phyloP scores from a whole-genome alignment of 345 rosid genomes.

The Aquilaria malaccensis region DNA sequence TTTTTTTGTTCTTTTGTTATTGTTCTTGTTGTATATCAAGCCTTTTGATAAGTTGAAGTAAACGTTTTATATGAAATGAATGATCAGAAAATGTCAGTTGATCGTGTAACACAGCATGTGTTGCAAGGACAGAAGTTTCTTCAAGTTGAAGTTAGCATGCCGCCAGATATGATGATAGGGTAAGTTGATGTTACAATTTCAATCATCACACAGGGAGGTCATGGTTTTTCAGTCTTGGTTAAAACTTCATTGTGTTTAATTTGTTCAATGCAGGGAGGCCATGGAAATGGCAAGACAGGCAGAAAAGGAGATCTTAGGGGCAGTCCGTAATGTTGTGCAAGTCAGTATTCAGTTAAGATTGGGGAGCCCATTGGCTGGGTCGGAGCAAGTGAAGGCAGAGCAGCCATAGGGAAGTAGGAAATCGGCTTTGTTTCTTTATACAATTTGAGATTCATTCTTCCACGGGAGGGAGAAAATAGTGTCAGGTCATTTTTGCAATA shows the following conservation, averaged over 20 bases:
- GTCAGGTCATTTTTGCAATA: no score
- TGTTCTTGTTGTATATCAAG: not conserved
- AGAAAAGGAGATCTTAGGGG: conserved; percentile 45
- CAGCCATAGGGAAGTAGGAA: no score
- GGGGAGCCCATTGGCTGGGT: conserved; percentile 29
- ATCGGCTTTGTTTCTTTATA: no score
- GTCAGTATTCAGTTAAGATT: conserved; percentile 52
- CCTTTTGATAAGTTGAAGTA: not conserved
- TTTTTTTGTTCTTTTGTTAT: not conserved
- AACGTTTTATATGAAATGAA: no score
- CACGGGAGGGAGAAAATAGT: no score
- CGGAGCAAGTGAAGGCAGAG: no score
- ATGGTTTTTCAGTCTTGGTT: not conserved
- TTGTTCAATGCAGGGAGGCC: conserved; percentile 39
- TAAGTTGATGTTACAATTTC: conserved; percentile 7
- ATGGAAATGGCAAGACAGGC: conserved; percentile 50
- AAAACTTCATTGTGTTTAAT: not conserved
- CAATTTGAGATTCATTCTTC: no score
- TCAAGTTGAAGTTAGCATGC: conserved; percentile 33
- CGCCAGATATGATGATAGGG: conserved; percentile 25
- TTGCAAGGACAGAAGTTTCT: conserved; percentile 60
- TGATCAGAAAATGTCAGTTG: conserved; percentile 54
- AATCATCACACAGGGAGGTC: not conserved
- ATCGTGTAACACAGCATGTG: conserved; percentile 55
- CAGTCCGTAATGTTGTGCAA: conserved; percentile 32